These are phyloP conservation scores for Colletotrichum sp. DNA, from an alignment of 2,329 filamentous ascomycete species.

Conservation along the genomic window DNA sequence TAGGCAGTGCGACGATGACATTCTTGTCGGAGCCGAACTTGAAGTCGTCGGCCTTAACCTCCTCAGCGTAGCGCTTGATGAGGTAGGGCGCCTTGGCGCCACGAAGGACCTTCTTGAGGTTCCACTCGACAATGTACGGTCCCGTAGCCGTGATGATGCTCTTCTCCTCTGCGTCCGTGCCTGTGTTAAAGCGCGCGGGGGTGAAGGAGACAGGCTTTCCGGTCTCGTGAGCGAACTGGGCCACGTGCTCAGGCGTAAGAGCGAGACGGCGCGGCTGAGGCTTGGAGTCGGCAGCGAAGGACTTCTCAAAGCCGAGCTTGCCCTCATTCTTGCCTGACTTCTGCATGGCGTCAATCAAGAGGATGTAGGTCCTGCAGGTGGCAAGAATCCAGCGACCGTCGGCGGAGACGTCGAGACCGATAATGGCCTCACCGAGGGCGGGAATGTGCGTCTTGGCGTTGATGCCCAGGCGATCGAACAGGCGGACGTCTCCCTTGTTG, in stretches of 20 bases:
- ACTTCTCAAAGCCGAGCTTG: slow-evolving; percentile 95
- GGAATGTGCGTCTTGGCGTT: slow-evolving; percentile 98
- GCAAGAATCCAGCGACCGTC: slow-evolving; percentile 96
- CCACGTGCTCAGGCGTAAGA: slow-evolving; percentile 89
- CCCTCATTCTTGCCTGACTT: slow-evolving; percentile 95
- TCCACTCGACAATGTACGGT: slow-evolving; percentile 97
- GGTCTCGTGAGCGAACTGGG: slow-evolving; percentile 97
- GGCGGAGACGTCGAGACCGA: slow-evolving; percentile 92
- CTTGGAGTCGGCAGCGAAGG: slow-evolving; percentile 91
- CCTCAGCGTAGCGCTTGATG: slow-evolving; percentile 95
- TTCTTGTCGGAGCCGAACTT: slow-evolving; percentile 97
- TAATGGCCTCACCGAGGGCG: slow-evolving; percentile 91
- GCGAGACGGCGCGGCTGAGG: slow-evolving; percentile 90
- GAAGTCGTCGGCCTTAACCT: slow-evolving; percentile 98
- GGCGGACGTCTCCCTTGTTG: slow-evolving; percentile 95
- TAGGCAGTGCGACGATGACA: slow-evolving; percentile 94
- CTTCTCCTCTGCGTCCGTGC: slow-evolving; percentile 80
- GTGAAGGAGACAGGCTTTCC: slow-evolving; percentile 87
- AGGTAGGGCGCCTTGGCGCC: slow-evolving; percentile 88
- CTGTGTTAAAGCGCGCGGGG: slow-evolving; percentile 91
- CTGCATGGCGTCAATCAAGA: slow-evolving; percentile 91
- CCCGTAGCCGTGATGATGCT: slow-evolving; percentile 97
- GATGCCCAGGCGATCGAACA: slow-evolving; percentile 95
- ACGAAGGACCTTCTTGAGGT: slow-evolving; percentile 83
- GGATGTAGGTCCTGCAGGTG: slow-evolving; percentile 91